Percentiles rank a stretch among this genome's conserved stretches.
Evolutionary conservation across 495 filamentous ascomycete genomes (phyloP).

Genomic region (Penicillium robsamsonii): DNA sequence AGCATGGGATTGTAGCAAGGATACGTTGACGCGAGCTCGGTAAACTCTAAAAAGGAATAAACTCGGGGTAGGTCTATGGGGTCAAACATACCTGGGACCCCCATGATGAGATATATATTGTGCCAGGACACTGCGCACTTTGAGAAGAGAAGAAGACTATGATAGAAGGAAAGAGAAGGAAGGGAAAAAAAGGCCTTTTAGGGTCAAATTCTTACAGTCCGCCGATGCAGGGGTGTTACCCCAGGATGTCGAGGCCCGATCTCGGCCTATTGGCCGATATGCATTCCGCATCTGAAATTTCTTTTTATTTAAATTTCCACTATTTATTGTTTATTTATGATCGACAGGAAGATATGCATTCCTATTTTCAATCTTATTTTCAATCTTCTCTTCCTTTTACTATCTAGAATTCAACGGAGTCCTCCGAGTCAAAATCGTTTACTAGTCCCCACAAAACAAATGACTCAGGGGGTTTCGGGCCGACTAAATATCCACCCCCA

Average conservation of each 20-base stretch:
- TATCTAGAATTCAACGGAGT: no score
- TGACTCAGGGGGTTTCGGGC: no score
- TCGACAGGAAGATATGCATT: not conserved
- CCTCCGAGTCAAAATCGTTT: no score
- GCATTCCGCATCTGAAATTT: not conserved
- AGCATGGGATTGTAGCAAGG: slow-evolving; percentile 8
- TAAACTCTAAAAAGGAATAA: not conserved
- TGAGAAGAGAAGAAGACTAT: not conserved
- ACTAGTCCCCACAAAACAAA: no score
- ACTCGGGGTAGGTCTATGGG: not conserved
- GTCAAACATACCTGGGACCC: slow-evolving; percentile 14
- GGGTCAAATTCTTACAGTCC: not conserved
- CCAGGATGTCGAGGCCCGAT: slow-evolving; percentile 18
- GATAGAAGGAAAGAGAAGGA: not conserved
- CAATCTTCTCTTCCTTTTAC: no score
- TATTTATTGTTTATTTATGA: not conserved
- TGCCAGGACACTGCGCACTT: not conserved
- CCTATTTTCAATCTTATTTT: not conserved
- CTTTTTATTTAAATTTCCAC: not conserved
- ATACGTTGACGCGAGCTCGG: not conserved
- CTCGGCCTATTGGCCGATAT: slow-evolving; percentile 18
- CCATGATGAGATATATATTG: slow-evolving; percentile 19
- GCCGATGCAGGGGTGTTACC: not conserved
- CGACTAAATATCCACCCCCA: no score
- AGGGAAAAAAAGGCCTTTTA: slow-evolving; percentile 3